Base-by-base conservation (phyloP, 441 rosid genomes). In the Viola pubescens region DNA sequence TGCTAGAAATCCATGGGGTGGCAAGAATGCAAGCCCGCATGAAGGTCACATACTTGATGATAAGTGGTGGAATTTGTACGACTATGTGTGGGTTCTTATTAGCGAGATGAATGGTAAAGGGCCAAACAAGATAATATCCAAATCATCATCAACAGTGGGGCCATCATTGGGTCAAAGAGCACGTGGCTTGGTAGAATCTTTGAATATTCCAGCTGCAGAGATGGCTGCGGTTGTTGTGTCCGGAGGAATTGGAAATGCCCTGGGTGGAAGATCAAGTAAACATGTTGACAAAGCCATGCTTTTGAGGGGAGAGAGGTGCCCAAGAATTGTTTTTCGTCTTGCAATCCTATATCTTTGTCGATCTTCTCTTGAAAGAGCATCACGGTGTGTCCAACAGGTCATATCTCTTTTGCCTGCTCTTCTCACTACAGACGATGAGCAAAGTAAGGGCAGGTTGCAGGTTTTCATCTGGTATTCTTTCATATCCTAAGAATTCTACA, bases 201-300 rank as follows among this genome's bases (percentile, higher is more conserved):
- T 94, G 65, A 94, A 94, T 66, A 89, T 87, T 81, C 99, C 99
- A 42, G 98, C 98, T 59, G 98, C 97, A 61, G 99, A 94, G 76
- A 94, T 94, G 99, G 99, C 99, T 60, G 99, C 99, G 38, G 96
- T 82, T 67, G 99, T 94, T 79, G 99, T 88, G 14, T 87, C 99
- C 14, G 99, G 97, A 74, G 99, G 99, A 60, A 87, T 94, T 71
- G 82, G 96, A 67, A 88, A 79, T 87, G 99, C 97, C 37, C 75
- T 88, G 75, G 82, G 88, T 74, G 92, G 94, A 73, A 94, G 84
- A 73, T 79, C 86, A 58, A 82, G 76, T 75, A 91, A 85, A 85
- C 85, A 56, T 59, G 84, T 80, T 60, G 99, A 94, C 68, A 94
- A 83, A 79, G 99, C 99, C 37, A 91, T 94, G 98, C 88, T 86